A percentile compares a stretch with the other conserved stretches of the same genome.
These are phyloP conservation scores for Chlorella variabilis DNA, from an alignment of 163 green algal genomes.

Conservation along the genomic window DNA sequence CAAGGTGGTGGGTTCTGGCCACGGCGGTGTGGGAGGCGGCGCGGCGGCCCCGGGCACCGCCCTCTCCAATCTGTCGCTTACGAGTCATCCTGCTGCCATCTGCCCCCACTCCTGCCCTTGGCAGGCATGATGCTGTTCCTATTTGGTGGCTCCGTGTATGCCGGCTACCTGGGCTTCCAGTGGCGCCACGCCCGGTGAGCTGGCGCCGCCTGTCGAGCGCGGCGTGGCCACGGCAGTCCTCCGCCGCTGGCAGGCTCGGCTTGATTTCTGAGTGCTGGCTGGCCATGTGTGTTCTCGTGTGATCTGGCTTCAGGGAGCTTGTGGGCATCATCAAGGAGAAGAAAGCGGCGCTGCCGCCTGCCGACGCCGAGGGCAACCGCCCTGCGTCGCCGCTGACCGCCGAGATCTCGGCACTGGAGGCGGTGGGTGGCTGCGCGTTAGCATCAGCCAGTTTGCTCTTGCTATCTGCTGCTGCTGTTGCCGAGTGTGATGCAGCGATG, in stretches of 20 bases:
- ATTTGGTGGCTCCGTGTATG: slow-evolving; percentile 79
- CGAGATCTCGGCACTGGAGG: slow-evolving; percentile 50
- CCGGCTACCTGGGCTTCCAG: slow-evolving; percentile 92
- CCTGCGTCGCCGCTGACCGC: slow-evolving; percentile 48
- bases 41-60: not conserved
- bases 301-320: slow-evolving; percentile 60
- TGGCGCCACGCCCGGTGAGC: slow-evolving; percentile 67
- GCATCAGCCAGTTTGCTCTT: too few relatives aligned
- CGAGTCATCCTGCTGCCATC: not conserved
- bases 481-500: too few relatives aligned
- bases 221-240: too few relatives aligned
- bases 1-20: too few relatives aligned
- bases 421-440: slow-evolving; percentile 30
- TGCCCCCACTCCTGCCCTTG: not conserved
- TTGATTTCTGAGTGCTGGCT: not conserved
- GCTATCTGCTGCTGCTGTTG: not conserved
- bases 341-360: slow-evolving; percentile 72
- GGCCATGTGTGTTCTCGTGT: not conserved
- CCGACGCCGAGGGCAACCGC: slow-evolving; percentile 61
- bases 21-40: not conserved
- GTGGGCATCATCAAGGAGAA: slow-evolving; percentile 87
- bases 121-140: slow-evolving; percentile 81
- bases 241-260: not conserved
- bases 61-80: not conserved
- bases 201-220: not conserved